Conservation (phyloP, 1,284 basidiomycete species). For the Heterobasidion occidentale region DNA sequence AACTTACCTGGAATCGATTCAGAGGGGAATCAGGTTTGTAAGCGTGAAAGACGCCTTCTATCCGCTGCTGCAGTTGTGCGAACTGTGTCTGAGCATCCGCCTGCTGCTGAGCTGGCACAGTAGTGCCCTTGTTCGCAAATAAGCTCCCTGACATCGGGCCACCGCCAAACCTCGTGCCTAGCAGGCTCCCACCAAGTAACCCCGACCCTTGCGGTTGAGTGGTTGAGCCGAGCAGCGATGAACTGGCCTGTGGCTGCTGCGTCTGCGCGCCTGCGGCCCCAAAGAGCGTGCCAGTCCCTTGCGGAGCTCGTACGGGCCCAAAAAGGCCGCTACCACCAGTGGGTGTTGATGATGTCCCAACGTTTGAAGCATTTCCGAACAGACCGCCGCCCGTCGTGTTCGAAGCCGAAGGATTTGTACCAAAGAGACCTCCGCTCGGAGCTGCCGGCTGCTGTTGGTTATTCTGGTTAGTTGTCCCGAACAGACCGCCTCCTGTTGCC, state of each 20-base stretch:
- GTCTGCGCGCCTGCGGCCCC: conserved; percentile 20
- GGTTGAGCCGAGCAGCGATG: background rate
- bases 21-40: conserved; percentile 68
- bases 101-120: conserved; percentile 35
- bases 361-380: conserved; percentile 5
- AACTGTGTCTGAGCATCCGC: conserved; percentile 57
- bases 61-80: conserved; percentile 47
- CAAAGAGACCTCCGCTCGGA: conserved; percentile 19
- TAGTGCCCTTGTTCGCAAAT: conserved; percentile 18
- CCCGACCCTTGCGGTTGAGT: conserved; percentile 11
- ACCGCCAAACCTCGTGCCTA: conserved; percentile 16
- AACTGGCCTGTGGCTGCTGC: conserved; percentile 7
- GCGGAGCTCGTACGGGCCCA: conserved; percentile 17
- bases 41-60: conserved; percentile 60
- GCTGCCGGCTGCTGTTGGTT: conserved; percentile 11
- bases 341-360: background rate
- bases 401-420: conserved; percentile 18
- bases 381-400: conserved; percentile 14
- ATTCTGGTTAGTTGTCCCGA: conserved; percentile 19
- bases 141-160: conserved; percentile 15
- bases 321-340: conserved; percentile 18
- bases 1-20: conserved; percentile 75
- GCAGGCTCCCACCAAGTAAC: conserved; percentile 15
- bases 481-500: conserved; percentile 21
- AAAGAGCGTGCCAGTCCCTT: conserved; percentile 23